Percentiles rank a stretch among this genome's conserved stretches.
These are phyloP conservation scores for Suillus discolor DNA, from an alignment of 768 basidiomycete species.

Conservation along the genomic window DNA sequence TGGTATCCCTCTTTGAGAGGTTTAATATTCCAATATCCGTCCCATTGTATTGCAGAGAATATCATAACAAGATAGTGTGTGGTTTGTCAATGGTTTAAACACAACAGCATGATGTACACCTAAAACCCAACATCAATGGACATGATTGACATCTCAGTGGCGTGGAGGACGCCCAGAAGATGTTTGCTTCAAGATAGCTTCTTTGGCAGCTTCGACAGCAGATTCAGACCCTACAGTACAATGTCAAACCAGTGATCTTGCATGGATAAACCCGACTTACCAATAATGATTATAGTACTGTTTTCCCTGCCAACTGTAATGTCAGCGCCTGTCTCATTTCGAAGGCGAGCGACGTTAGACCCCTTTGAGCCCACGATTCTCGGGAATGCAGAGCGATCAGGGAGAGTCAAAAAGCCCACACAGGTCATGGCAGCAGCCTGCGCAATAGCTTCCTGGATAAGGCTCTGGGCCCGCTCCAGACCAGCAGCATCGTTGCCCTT, in stretches of 20 bases:
- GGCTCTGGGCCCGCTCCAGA: conserved; percentile 73
- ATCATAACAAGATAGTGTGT: conserved; percentile 3
- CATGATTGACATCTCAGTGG: neutral
- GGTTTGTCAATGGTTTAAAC: neutral
- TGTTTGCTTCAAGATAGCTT: conserved; percentile 68
- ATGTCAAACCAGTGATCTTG: conserved; percentile 12
- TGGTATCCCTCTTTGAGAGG: conserved; percentile 12
- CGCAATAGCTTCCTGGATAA: conserved; percentile 68
- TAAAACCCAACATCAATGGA: neutral
- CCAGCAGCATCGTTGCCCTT: conserved; percentile 77
- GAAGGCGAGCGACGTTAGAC: conserved; percentile 84
- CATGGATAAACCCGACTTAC: conserved; percentile 44
- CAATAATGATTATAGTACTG: conserved; percentile 84
- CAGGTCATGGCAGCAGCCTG: conserved; percentile 74
- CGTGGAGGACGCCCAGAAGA: conserved; percentile 24
- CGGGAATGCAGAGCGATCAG: conserved; percentile 85
- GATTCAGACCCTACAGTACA: conserved; percentile 58
- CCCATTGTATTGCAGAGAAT: conserved; percentile 3
- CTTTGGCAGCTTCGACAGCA: conserved; percentile 72
- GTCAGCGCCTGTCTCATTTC: conserved; percentile 88
- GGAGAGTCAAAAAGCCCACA: conserved; percentile 82
- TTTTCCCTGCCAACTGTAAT: conserved; percentile 90
- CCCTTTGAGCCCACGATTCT: conserved; percentile 93
- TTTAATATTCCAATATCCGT: neutral
- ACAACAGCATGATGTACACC: neutral